Evolutionary conservation across 1,284 basidiomycete species (phyloP).

Genomic region (Cutaneotrichosporon arboriforme): DNA sequence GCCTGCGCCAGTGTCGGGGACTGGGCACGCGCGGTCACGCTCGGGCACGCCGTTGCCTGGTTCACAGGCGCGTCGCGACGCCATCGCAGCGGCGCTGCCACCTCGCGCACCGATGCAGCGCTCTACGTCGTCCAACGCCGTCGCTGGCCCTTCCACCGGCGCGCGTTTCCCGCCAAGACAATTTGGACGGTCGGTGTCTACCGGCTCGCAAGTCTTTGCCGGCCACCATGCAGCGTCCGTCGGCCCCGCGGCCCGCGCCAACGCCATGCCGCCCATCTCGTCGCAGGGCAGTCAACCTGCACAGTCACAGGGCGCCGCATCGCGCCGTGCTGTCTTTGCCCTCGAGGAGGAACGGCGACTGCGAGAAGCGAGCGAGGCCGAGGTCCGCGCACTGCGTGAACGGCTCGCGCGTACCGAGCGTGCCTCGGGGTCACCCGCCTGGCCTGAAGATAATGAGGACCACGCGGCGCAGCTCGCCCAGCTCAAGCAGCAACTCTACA

Average conservation of each 20-base stretch:
- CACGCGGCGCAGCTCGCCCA: not conserved
- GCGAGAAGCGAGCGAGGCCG: conserved; percentile 16
- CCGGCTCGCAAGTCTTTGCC: conserved; percentile 27
- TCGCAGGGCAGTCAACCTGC: conserved; percentile 26
- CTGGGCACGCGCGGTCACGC: too few relatives aligned
- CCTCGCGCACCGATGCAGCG: conserved; percentile 11
- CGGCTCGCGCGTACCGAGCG: conserved; percentile 1
- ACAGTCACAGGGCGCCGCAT: conserved; percentile 29
- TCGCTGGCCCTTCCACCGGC: not conserved
- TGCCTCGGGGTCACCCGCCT: not conserved
- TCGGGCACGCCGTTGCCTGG: conserved; percentile 3
- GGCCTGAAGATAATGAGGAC: conserved; percentile 1
- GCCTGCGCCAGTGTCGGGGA: not conserved
- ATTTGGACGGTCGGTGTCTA: conserved; percentile 33
- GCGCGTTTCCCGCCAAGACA: conserved; percentile 1
- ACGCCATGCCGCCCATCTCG: conserved; percentile 25
- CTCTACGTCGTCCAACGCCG: conserved; percentile 6
- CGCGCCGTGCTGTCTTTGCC: conserved; percentile 29
- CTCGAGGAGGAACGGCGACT: conserved; percentile 30
- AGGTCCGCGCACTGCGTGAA: conserved; percentile 8
- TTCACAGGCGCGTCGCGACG: conserved; percentile 14
- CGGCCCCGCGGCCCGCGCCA: conserved; percentile 7
- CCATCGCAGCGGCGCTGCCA: conserved; percentile 6
- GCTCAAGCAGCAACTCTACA: conserved; percentile 29
- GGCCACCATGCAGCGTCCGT: conserved; percentile 5